Evolutionary conservation across 495 filamentous ascomycete genomes (phyloP).

Genomic region (Aspergillus steynii): DNA sequence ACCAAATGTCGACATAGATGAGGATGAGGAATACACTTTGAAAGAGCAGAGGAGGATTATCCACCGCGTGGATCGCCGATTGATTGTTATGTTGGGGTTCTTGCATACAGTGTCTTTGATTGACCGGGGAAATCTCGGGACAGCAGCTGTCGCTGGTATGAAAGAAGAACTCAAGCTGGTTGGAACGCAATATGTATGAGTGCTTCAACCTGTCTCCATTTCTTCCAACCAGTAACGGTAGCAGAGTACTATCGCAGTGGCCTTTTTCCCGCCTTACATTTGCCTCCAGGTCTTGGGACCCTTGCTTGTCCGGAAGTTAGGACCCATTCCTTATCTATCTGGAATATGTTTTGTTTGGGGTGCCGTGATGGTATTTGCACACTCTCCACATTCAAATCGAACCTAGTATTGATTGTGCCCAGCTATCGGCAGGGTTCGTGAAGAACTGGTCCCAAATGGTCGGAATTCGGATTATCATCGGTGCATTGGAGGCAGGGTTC

Average conservation of each 20-base stretch:
- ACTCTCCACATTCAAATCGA: neutral
- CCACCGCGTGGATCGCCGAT: constrained; percentile 17
- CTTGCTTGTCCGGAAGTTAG: constrained; percentile 21
- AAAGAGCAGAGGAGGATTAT: constrained; percentile 23
- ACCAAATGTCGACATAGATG: constrained; percentile 1
- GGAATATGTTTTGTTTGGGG: constrained; percentile 17
- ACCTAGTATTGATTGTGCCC: too few relatives aligned
- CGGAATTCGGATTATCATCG: constrained; percentile 10
- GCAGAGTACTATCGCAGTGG: constrained; percentile 23
- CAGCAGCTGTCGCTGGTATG: constrained; percentile 23
- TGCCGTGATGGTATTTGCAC: constrained; percentile 7
- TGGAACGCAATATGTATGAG: constrained; percentile 22
- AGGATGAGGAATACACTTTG: constrained; percentile 15
- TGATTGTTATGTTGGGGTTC: constrained; percentile 23
- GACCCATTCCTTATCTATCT: constrained; percentile 19
- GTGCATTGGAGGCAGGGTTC: constrained; percentile 32
- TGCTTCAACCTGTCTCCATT: neutral
- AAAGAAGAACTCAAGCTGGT: constrained; percentile 16
- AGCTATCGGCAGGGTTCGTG: constrained; percentile 10
- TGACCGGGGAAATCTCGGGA: constrained; percentile 19
- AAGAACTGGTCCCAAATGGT: constrained; percentile 11
- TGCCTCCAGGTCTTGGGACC: constrained; percentile 20
- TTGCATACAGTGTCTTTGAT: constrained; percentile 21
- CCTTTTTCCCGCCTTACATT: constrained; percentile 27
- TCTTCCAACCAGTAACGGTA: neutral